Evolutionary conservation across 1,284 basidiomycete species (phyloP).

Genomic region (Agroathelia rolfsii): DNA sequence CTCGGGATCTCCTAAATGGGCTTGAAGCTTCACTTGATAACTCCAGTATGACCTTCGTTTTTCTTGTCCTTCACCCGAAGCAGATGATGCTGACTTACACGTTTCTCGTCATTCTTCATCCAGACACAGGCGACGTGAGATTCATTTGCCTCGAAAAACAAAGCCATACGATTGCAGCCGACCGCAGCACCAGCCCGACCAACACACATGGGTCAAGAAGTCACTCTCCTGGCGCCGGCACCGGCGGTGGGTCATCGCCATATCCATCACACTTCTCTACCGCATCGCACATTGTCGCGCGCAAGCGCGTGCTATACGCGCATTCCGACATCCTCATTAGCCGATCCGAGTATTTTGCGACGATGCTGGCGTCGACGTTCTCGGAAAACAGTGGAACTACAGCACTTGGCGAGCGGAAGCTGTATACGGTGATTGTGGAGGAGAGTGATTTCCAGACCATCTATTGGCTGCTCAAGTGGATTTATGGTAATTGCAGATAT

Average conservation of each 20-base stretch:
- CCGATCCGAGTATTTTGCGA: constrained; percentile 73
- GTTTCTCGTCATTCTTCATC: constrained; percentile 2
- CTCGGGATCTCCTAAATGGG: constrained; percentile 50
- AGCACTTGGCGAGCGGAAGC: constrained; percentile 40
- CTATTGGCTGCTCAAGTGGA: constrained; percentile 76
- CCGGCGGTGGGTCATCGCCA: constrained; percentile 20
- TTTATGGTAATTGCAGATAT: too few species aligned
- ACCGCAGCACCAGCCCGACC: constrained; percentile 16
- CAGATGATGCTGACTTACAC: too few species aligned
- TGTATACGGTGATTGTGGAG: constrained; percentile 63
- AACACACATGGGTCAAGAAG: constrained; percentile 17
- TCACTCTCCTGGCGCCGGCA: too few species aligned
- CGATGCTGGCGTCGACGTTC: constrained; percentile 69
- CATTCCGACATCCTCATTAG: constrained; percentile 69
- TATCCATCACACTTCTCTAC: constrained; percentile 35
- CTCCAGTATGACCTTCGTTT: constrained; percentile 33
- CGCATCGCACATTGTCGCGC: constrained; percentile 35
- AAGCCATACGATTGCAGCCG: constrained; percentile 16
- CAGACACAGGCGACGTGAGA: constrained; percentile 41
- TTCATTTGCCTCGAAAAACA: constrained; percentile 65
- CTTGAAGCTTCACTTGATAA: constrained; percentile 56
- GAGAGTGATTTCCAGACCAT: constrained; percentile 77
- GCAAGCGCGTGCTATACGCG: constrained; percentile 69
- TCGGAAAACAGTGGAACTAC: constrained; percentile 37
- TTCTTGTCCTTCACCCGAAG: not conserved